These are phyloP conservation scores for Globisporangium sylvaticum DNA, from an alignment of 352 stramenopile genomes.

Conservation along the genomic window DNA sequence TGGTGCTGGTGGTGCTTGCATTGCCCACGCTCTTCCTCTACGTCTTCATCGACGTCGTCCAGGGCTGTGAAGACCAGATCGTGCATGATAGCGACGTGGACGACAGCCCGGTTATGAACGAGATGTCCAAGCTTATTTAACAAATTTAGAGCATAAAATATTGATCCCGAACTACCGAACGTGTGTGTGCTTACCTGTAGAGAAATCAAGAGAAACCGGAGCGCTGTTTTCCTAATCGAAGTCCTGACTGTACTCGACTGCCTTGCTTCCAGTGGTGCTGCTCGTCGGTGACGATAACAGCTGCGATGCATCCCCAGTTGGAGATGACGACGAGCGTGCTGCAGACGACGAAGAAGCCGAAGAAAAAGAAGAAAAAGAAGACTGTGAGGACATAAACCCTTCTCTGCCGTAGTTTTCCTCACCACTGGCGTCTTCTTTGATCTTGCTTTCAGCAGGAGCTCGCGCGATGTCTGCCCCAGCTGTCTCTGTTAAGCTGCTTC, in stretches of 20 bases:
- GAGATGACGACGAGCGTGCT: conserved; percentile 7
- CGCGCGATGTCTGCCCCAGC: neutral
- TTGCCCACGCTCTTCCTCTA: conserved; percentile 58
- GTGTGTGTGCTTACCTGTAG: neutral
- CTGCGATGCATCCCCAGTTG: neutral
- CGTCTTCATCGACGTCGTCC: conserved; percentile 54
- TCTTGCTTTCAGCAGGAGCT: neutral
- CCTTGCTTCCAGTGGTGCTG: neutral
- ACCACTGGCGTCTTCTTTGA: neutral
- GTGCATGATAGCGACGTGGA: conserved; percentile 27
- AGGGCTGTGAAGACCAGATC: conserved; percentile 61
- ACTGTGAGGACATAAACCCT: conserved; percentile 15
- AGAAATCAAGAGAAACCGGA: neutral
- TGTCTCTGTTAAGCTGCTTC: conserved; percentile 46
- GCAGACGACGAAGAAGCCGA: conserved; percentile 1
- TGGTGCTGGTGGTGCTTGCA: conserved; percentile 47
- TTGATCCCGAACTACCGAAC: neutral
- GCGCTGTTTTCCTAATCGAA: conserved; percentile 33
- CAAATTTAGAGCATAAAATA: neutral
- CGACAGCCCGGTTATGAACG: conserved; percentile 18
- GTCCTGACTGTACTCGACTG: conserved; percentile 53
- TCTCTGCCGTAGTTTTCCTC: conserved; percentile 24
- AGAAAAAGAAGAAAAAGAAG: conserved; percentile 5
- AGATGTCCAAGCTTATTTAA: conserved; percentile 49
- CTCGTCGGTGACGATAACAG: neutral